Percentiles rank a stretch among this genome's conserved stretches.
These are phyloP conservation scores for Bruguiera gymnorhiza DNA, from an alignment of 345 rosid genomes.

Conservation along the genomic window DNA sequence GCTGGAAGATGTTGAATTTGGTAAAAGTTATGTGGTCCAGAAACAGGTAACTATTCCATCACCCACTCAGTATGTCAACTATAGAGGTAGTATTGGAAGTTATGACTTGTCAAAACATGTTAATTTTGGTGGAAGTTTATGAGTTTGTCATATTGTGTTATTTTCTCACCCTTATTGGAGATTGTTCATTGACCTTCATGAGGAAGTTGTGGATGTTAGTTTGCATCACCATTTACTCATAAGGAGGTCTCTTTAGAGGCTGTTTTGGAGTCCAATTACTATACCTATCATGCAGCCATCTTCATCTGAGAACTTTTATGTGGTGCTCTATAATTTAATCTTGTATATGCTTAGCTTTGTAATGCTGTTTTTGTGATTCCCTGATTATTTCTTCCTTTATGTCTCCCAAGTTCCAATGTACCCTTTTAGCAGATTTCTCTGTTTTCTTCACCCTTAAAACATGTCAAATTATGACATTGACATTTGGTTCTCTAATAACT, in stretches of 20 bases:
- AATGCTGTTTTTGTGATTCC: too few species aligned
- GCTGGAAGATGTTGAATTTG: slow-evolving; percentile 77
- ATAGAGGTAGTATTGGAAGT: not conserved
- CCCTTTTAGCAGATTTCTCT: too few species aligned
- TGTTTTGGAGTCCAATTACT: not conserved
- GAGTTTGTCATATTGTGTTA: not conserved
- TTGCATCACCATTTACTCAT: slow-evolving; percentile 7
- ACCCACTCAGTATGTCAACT: not conserved
- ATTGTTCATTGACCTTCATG: slow-evolving; percentile 10
- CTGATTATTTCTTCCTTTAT: too few species aligned
- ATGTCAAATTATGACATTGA: not conserved
- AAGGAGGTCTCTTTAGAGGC: not conserved
- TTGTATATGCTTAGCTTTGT: too few species aligned
- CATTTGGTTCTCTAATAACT: not conserved
- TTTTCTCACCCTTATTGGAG: not conserved
- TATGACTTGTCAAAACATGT: not conserved
- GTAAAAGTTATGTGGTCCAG: slow-evolving; percentile 64
- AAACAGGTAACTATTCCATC: slow-evolving; percentile 56
- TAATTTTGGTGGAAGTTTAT: slow-evolving; percentile 3
- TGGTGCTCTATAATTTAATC: too few species aligned
- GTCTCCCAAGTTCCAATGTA: too few species aligned
- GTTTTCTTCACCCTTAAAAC: not conserved
- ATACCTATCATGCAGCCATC: too few species aligned
- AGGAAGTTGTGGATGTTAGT: not conserved
- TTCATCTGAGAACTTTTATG: too few species aligned